Conservation (phyloP, 2,329 filamentous ascomycete genomes). For the Monilinia fructigena region DNA sequence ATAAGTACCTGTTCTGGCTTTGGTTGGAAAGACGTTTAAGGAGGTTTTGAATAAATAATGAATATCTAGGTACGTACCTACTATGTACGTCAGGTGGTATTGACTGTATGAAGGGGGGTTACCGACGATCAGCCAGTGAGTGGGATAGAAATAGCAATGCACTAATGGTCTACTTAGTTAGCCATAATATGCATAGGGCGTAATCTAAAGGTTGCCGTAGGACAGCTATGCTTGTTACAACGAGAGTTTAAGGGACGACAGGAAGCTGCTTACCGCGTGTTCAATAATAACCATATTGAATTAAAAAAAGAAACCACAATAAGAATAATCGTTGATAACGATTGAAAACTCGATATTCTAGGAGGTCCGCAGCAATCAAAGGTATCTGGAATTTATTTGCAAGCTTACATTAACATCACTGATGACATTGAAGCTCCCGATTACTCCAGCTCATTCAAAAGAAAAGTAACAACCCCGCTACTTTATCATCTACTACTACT, state of each 20-base stretch:
- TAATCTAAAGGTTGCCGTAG: not conserved
- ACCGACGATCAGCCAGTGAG: too few relatives aligned
- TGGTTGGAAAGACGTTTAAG: too few relatives aligned
- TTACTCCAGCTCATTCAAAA: constrained; percentile 12
- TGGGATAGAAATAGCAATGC: not conserved
- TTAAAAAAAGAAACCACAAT: not conserved
- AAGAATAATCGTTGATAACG: not conserved
- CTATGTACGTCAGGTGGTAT: too few relatives aligned
- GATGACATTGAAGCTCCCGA: not conserved
- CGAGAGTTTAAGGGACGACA: not conserved
- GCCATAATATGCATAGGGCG: not conserved
- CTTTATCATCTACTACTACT: constrained; percentile 6
- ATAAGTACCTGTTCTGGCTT: too few relatives aligned
- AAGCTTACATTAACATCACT: not conserved
- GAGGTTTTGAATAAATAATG: too few relatives aligned
- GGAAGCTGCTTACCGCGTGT: constrained; percentile 13
- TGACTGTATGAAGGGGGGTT: too few relatives aligned
- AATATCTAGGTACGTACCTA: too few relatives aligned
- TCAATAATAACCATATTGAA: not conserved
- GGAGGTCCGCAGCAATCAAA: not conserved
- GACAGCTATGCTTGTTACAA: not conserved
- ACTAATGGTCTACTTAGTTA: not conserved
- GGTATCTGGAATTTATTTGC: too few relatives aligned
- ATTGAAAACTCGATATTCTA: not conserved
- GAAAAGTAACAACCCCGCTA: constrained; percentile 22